Percentiles rank a stretch among this genome's conserved stretches.
Evolutionary conservation across 805 yeast genomes (phyloP).

Genomic region (Zygosaccharomyces gambellarensis): DNA sequence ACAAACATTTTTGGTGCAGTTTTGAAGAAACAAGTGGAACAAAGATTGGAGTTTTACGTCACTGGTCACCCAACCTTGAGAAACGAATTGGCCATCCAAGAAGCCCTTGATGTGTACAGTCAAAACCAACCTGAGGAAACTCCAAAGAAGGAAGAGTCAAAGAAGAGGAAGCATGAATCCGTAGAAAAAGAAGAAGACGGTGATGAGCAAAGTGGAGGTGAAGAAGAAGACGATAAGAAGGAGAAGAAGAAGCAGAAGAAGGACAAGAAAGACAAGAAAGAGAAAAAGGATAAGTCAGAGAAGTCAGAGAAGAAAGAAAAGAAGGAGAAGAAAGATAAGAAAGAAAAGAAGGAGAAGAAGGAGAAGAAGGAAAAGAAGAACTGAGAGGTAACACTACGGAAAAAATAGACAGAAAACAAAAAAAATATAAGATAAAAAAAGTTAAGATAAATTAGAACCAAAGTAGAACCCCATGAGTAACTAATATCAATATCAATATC

Average conservation of each 20-base stretch:
- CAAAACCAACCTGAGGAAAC: conserved; percentile 45
- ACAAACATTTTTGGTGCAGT: conserved; percentile 83
- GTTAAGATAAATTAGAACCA: no score
- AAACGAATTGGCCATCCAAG: conserved; percentile 88
- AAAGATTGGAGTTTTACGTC: conserved; percentile 91
- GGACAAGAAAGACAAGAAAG: conserved; percentile 44
- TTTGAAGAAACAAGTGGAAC: conserved; percentile 95
- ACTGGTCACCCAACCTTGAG: conserved; percentile 96
- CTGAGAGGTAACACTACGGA: conserved; percentile 2
- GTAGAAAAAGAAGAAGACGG: conserved; percentile 24
- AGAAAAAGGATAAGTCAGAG: conserved; percentile 49
- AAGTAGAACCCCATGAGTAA: not conserved
- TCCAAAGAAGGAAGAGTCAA: conserved; percentile 33
- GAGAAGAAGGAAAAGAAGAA: conserved; percentile 20
- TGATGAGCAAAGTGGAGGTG: conserved; percentile 42
- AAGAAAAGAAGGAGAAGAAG: conserved; percentile 29
- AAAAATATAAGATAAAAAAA: not conserved
- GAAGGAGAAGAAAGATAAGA: conserved; percentile 35
- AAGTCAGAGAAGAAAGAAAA: conserved; percentile 43
- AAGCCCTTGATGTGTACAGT: conserved; percentile 69
- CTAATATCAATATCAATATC: not conserved
- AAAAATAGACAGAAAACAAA: not conserved
- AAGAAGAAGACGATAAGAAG: conserved; percentile 46
- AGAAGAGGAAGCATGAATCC: conserved; percentile 31
- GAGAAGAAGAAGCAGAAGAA: conserved; percentile 50